Conservation (phyloP, 202 grass and related monocot species). For the Sporobolus alterniflorus region DNA sequence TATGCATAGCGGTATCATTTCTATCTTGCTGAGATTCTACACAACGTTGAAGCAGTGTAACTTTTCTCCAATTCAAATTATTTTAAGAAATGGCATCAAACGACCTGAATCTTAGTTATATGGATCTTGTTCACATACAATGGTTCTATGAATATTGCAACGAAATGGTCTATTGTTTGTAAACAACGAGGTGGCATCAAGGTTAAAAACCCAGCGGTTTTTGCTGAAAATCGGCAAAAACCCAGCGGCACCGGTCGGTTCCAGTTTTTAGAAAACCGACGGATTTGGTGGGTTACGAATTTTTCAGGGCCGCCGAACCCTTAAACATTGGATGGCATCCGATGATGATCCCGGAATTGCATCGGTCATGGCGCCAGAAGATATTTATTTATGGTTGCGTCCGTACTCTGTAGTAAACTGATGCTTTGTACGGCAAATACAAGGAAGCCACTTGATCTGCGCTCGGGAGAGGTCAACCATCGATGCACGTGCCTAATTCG, state of each 20-base stretch:
- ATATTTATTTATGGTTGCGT: neutral
- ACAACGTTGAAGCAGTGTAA: neutral
- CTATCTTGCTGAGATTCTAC: neutral
- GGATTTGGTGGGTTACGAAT: no score
- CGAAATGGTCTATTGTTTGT: neutral
- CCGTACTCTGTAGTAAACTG: neutral
- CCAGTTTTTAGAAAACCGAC: no score
- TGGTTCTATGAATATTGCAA: neutral
- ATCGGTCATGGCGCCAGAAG: neutral
- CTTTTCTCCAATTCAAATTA: neutral
- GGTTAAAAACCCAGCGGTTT: no score
- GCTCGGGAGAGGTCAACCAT: neutral
- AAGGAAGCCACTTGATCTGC: neutral
- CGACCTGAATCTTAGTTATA: neutral
- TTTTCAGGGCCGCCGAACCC: no score
- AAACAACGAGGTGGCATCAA: neutral
- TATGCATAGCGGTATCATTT: slow-evolving; percentile 7
- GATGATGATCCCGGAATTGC: neutral
- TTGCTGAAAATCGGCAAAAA: no score
- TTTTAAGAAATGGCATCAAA: neutral
- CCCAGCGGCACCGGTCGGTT: no score
- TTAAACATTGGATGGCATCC: no score
- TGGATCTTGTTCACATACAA: no score
- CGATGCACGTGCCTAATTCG: neutral
- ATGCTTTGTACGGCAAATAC: neutral